Evolutionary conservation across 2,329 filamentous ascomycete species (phyloP).

Genomic region (Alternaria ethzedia): DNA sequence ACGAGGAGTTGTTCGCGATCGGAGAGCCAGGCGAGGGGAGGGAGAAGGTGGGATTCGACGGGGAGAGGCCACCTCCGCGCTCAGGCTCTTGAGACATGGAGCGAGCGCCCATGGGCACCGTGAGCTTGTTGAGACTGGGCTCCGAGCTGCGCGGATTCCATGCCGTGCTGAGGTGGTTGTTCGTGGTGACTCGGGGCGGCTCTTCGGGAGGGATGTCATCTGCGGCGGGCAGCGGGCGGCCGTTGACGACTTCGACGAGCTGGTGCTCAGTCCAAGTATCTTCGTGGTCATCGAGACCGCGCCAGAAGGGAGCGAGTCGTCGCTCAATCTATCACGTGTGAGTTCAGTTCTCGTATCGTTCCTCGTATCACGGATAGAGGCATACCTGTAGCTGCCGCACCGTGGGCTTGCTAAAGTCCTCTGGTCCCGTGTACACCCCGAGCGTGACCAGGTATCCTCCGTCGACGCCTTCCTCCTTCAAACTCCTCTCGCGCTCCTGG

Average conservation of each 20-base stretch:
- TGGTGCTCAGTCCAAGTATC: constrained; percentile 93
- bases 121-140: constrained; percentile 72
- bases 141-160: constrained; percentile 59
- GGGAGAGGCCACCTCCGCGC: constrained; percentile 62
- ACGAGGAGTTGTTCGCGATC: constrained; percentile 49
- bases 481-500: constrained; percentile 87
- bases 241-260: constrained; percentile 87
- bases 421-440: constrained; percentile 87
- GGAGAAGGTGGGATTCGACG: constrained; percentile 67
- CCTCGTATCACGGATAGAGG: constrained; percentile 20
- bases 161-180: constrained; percentile 39
- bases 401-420: constrained; percentile 89
- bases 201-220: constrained; percentile 81
- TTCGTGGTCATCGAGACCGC: constrained; percentile 86
- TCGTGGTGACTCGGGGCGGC: constrained; percentile 54
- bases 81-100: constrained; percentile 84
- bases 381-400: constrained; percentile 89
- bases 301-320: constrained; percentile 92
- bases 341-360: constrained; percentile 12
- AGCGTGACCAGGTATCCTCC: constrained; percentile 94
- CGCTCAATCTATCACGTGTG: constrained; percentile 77
- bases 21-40: constrained; percentile 65
- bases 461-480: constrained; percentile 91
- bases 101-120: constrained; percentile 77
- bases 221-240: constrained; percentile 80